Percentiles rank a stretch among this genome's conserved stretches.
Conservation (phyloP, 2,329 filamentous ascomycete species). For the Leptosphaerulina australis region DNA sequence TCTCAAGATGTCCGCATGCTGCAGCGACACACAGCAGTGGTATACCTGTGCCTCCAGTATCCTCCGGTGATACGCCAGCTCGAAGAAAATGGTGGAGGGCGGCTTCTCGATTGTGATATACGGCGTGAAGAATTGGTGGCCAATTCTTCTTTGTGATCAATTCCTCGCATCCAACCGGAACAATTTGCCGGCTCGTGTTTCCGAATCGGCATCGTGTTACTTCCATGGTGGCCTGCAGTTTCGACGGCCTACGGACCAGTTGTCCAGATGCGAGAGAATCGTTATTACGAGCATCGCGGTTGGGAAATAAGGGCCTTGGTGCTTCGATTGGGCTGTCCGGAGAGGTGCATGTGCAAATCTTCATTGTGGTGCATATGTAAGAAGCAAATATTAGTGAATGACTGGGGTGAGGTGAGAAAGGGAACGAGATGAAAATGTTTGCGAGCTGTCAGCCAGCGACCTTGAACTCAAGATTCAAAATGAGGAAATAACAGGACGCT, state of each 20-base stretch:
- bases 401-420: background rate
- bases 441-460: background rate
- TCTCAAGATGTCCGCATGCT: constrained; percentile 32
- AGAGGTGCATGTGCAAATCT: constrained; percentile 28
- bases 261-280: constrained; percentile 8
- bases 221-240: constrained; percentile 40
- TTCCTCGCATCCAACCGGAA: constrained; percentile 6
- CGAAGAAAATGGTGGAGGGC: constrained; percentile 41
- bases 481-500: constrained; percentile 18
- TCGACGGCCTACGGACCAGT: constrained; percentile 31
- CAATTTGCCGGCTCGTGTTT: constrained; percentile 23
- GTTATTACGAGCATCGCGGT: constrained; percentile 23
- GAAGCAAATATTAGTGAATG: background rate
- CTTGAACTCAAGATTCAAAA: constrained; percentile 2
- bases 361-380: constrained; percentile 17
- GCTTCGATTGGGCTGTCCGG: constrained; percentile 22
- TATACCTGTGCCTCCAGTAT: constrained; percentile 24
- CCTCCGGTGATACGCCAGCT: constrained; percentile 37
- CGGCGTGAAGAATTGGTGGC: constrained; percentile 42
- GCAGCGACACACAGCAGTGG: constrained; percentile 40
- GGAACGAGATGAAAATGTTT: background rate
- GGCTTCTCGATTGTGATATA: constrained; percentile 40
- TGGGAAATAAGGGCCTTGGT: constrained; percentile 24
- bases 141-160: constrained; percentile 36
- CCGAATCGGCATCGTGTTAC: constrained; percentile 40